These are phyloP conservation scores for Halophytophthora batemanensis DNA, from an alignment of 352 stramenopile genomes.

Conservation along the genomic window DNA sequence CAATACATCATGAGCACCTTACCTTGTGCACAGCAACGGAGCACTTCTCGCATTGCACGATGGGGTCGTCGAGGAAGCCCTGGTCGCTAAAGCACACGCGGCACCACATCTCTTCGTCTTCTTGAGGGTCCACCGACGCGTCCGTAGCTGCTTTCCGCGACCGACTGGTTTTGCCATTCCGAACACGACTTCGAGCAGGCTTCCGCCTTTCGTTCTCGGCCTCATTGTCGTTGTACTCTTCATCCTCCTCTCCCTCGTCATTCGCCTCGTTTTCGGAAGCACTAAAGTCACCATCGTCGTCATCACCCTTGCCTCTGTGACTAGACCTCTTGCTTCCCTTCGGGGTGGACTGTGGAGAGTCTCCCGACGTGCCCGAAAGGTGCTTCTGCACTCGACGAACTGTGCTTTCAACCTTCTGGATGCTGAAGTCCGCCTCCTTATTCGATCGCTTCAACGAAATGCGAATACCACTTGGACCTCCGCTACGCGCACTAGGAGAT, in stretches of 20 bases:
- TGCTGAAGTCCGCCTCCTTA: constrained; percentile 22
- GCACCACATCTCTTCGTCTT: constrained; percentile 87
- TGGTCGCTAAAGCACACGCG: constrained; percentile 88
- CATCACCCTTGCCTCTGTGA: constrained; percentile 6
- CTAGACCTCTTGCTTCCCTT: constrained; percentile 11
- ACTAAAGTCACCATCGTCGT: constrained; percentile 40
- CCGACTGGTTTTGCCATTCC: constrained; percentile 24
- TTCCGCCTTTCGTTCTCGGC: constrained; percentile 31
- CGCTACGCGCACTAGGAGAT: constrained; percentile 17
- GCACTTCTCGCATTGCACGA: constrained; percentile 87
- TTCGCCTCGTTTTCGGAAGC: constrained; percentile 39
- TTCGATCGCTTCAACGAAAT: constrained; percentile 32
- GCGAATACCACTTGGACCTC: constrained; percentile 30
- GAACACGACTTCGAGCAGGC: constrained; percentile 22
- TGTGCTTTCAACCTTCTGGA: constrained; percentile 41
- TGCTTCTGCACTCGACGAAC: constrained; percentile 42
- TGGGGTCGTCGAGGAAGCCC: constrained; percentile 83
- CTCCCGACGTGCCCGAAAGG: constrained; percentile 13
- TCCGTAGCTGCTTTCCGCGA: constrained; percentile 16
- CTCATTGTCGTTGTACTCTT: constrained; percentile 20
- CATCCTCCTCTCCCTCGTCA: constrained; percentile 23
- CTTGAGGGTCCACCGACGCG: constrained; percentile 46
- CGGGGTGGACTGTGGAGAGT: constrained; percentile 13
- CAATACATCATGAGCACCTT: constrained; percentile 1
- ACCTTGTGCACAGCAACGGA: constrained; percentile 85